Percentiles rank a stretch among this genome's conserved stretches.
Evolutionary conservation across 2,329 filamentous ascomycete species (phyloP).

Genomic region (Fusarium verticillioides): DNA sequence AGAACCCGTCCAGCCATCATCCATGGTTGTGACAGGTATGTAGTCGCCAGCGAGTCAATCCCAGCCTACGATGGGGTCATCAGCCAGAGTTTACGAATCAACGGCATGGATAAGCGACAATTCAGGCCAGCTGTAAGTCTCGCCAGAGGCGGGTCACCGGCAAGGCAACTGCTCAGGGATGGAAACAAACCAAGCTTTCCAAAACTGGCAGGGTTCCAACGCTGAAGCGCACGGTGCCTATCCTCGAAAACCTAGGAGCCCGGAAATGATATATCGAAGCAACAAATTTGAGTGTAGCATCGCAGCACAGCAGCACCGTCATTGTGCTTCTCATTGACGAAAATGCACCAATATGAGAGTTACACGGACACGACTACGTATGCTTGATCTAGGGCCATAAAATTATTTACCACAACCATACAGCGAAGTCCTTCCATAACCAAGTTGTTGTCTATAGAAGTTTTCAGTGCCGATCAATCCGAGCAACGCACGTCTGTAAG

Average conservation of each 20-base stretch:
- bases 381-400: not conserved
- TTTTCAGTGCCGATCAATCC: not conserved
- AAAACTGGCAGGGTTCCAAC: conserved; percentile 27
- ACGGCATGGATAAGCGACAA: conserved; percentile 43
- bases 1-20: conserved; percentile 8
- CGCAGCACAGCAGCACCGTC: conserved; percentile 20
- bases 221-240: conserved; percentile 12
- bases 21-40: conserved; percentile 9
- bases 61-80: conserved; percentile 16
- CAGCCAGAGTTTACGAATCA: conserved; percentile 40
- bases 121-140: conserved; percentile 30
- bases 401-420: not conserved
- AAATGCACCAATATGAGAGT: conserved; percentile 28
- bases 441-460: not conserved
- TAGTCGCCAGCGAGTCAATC: conserved; percentile 21
- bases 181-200: conserved; percentile 32
- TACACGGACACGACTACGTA: conserved; percentile 22
- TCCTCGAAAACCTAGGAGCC: not conserved
- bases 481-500: not conserved
- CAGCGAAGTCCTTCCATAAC: not conserved
- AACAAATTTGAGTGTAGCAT: conserved; percentile 18
- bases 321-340: conserved; percentile 31
- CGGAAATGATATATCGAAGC: conserved; percentile 29
- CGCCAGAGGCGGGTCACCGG: conserved; percentile 41
- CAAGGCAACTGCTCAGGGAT: conserved; percentile 36